Conservation (phyloP, 257 asterid species). For the Marsdenia floribunda region DNA sequence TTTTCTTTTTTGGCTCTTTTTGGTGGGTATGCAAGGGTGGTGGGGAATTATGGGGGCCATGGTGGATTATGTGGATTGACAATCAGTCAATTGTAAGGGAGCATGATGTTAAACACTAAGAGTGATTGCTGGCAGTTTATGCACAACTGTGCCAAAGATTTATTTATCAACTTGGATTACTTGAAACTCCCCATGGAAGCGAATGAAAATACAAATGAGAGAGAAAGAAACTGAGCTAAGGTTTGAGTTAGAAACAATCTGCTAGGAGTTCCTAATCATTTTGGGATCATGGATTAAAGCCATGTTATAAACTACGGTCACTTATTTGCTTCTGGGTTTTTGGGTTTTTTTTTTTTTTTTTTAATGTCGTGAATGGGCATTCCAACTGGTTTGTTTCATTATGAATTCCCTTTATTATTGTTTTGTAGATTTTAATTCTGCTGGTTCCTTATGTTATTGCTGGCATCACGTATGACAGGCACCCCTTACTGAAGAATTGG, state of each 20-base stretch:
- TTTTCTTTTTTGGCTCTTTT: background rate
- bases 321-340: background rate
- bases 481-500: constrained; percentile 91
- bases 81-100: background rate
- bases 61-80: background rate
- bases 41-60: background rate
- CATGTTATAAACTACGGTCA: background rate
- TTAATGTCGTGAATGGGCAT: background rate
- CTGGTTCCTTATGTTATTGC: constrained; percentile 12
- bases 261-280: background rate
- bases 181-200: background rate
- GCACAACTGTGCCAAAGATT: background rate
- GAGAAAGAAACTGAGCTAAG: background rate
- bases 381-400: background rate
- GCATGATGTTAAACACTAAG: background rate
- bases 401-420: background rate
- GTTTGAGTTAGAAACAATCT: background rate
- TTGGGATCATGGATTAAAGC: background rate
- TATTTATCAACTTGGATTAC: background rate
- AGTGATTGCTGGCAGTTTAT: background rate
- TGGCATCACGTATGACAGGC: constrained; percentile 50
- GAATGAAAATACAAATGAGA: background rate
- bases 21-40: background rate
- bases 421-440: background rate
- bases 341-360: background rate